Evolutionary conservation across 2,329 filamentous ascomycete species (phyloP), one percentile per base, ranked within the genome.

Genomic region (Penicillium sp.): DNA sequence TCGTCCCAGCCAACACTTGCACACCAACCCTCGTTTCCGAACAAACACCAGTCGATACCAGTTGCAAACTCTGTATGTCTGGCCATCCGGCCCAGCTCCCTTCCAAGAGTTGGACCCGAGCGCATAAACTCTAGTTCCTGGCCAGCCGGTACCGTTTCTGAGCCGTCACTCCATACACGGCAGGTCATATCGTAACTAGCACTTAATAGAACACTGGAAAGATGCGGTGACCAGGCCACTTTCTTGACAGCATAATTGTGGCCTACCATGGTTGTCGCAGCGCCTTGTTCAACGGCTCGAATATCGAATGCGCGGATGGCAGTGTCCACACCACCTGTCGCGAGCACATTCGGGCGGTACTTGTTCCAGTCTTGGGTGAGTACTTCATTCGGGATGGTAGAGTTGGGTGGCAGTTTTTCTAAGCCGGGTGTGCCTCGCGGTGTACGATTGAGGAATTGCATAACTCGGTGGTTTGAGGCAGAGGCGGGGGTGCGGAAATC

Each of bases 351-450:
- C 62, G 92, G 86, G 37, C 89, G 85, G 76, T 99, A 99, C 75
- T 99, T 99, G 78, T 99, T 99, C 94, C 94, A 99, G 74, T 99
- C 94, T 75, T 97, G 94, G 0, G 92, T 96, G 29, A 99, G 82
- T 35, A 90, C 85, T 78, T 99, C 94, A 9, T 85, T 82, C 0
- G 92, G 91, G n/a, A 85, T 79, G 45, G 63, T 57, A 8, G 81
- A 71, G 1, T 71, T 70, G 0, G 69, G 70, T 29, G 73, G 70
- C 3, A 73, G 14, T 31, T 31, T 60, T 7, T 71, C 74, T 23
- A 67, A 66, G 4, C 68, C 66, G 37, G 69, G 72, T 29, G 72
- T 75, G 4, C 57, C 43, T 31, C 77, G 76, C 11, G 79, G 75
- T 15, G 84, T 80, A 0, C 83, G 81, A 3, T 85, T 81, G 2